These are phyloP conservation scores for Candida golubevii DNA, from an alignment of 805 yeast genomes.

Conservation along the genomic window DNA sequence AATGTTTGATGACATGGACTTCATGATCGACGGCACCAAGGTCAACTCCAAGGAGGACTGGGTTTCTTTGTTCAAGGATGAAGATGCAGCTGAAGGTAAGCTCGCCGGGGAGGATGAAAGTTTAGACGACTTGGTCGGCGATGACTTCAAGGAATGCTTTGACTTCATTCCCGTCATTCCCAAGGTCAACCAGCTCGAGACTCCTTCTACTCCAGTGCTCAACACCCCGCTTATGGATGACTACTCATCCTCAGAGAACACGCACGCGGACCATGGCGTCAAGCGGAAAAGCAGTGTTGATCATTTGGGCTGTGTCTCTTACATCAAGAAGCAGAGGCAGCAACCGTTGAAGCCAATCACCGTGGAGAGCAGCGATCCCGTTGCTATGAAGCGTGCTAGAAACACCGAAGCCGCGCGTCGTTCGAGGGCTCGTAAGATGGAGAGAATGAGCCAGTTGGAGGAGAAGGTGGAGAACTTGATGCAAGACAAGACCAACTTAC, in stretches of 20 bases:
- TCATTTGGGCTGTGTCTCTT: slow-evolving; percentile 69
- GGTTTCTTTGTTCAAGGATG: slow-evolving; percentile 54
- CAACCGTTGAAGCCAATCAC: slow-evolving; percentile 70
- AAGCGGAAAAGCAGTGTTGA: slow-evolving; percentile 48
- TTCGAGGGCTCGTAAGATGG: slow-evolving; percentile 89
- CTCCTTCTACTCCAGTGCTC: slow-evolving; percentile 18
- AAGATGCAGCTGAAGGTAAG: slow-evolving; percentile 8
- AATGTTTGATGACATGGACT: slow-evolving; percentile 55
- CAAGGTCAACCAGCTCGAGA: slow-evolving; percentile 24
- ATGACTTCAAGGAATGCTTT: slow-evolving; percentile 17
- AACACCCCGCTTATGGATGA: slow-evolving; percentile 11
- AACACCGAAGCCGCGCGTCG: slow-evolving; percentile 98
- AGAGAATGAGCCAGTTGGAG: slow-evolving; percentile 81
- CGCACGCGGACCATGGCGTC: background rate
- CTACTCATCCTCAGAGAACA: background rate
- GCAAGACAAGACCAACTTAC: slow-evolving; percentile 54
- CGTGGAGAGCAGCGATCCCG: slow-evolving; percentile 52
- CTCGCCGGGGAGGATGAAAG: slow-evolving; percentile 14
- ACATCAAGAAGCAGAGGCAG: slow-evolving; percentile 72
- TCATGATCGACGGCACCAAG: slow-evolving; percentile 36
- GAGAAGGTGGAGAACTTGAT: slow-evolving; percentile 64
- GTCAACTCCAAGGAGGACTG: slow-evolving; percentile 46
- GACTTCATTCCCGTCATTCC: slow-evolving; percentile 17
- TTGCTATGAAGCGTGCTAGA: slow-evolving; percentile 83
- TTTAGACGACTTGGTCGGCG: slow-evolving; percentile 20